phyloP scores from a whole-genome alignment of 352 stramenopile species.

The Phytophthora quininea region DNA sequence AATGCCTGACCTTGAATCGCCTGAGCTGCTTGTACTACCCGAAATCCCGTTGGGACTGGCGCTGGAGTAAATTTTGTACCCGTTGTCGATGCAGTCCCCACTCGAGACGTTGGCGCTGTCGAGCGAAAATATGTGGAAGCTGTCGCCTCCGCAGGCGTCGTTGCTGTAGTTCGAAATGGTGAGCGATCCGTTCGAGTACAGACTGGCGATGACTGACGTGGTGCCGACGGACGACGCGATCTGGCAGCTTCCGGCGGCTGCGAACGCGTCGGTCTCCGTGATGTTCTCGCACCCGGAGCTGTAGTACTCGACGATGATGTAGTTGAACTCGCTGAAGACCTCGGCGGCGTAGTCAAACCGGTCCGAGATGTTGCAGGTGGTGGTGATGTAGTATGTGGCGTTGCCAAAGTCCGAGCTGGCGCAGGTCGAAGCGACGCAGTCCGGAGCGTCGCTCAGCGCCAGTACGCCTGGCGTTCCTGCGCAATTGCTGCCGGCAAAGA shows the following conservation, averaged over 20 bases:
- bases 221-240: slow-evolving; percentile 21
- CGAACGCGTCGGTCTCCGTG: slow-evolving; percentile 14
- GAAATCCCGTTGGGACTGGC: background rate
- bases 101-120: background rate
- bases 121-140: slow-evolving; percentile 4
- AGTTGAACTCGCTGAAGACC: slow-evolving; percentile 22
- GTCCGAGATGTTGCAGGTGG: slow-evolving; percentile 22
- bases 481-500: slow-evolving; percentile 26
- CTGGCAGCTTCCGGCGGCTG: slow-evolving; percentile 19
- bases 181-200: slow-evolving; percentile 24
- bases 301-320: slow-evolving; percentile 30
- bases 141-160: slow-evolving; percentile 15
- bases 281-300: background rate
- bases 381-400: slow-evolving; percentile 17
- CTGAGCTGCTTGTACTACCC: background rate
- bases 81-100: background rate
- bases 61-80: background rate
- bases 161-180: slow-evolving; percentile 18
- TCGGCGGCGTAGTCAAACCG: slow-evolving; percentile 8
- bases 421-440: slow-evolving; percentile 13
- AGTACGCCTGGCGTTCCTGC: slow-evolving; percentile 20
- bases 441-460: slow-evolving; percentile 11
- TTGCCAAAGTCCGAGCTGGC: slow-evolving; percentile 11
- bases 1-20: background rate
- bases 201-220: slow-evolving; percentile 16